Evolutionary conservation across 73 alveolate species (phyloP).

Genomic region (Paramecium primaurelia): DNA sequence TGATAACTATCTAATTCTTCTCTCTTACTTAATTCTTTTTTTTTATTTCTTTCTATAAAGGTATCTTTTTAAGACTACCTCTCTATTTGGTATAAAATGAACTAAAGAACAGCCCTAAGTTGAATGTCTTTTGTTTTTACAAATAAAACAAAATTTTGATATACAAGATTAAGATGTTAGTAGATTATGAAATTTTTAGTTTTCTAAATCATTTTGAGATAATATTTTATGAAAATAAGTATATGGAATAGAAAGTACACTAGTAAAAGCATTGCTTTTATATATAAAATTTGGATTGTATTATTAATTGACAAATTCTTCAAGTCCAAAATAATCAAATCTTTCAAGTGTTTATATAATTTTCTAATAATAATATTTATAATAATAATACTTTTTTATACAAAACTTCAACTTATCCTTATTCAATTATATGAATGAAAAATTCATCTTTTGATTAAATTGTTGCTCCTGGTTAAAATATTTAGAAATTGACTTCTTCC

Average conservation of each 20-base stretch:
- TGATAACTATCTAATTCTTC: background rate
- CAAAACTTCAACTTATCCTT: constrained; percentile 15
- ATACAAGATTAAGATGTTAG: background rate
- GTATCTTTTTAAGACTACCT: background rate
- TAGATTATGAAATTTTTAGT: background rate
- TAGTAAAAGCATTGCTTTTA: background rate
- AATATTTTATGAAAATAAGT: background rate
- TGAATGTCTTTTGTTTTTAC: background rate
- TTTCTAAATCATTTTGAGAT: background rate
- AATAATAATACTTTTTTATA: background rate
- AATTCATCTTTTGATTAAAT: constrained; percentile 16
- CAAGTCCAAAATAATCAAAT: constrained; percentile 12
- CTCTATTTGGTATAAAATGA: background rate
- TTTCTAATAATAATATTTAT: background rate
- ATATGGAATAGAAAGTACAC: background rate
- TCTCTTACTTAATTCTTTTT: background rate
- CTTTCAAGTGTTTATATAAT: background rate
- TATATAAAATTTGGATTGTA: background rate
- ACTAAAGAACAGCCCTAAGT: background rate
- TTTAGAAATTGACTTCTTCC: background rate
- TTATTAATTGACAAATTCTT: background rate
- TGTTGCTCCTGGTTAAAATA: background rate
- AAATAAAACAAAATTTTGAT: background rate
- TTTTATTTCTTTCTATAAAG: background rate
- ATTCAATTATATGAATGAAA: background rate